Evolutionary conservation across 441 rosid genomes (phyloP), one percentile per base, ranked within the genome.

Genomic region (Flueggea neowawraea): DNA sequence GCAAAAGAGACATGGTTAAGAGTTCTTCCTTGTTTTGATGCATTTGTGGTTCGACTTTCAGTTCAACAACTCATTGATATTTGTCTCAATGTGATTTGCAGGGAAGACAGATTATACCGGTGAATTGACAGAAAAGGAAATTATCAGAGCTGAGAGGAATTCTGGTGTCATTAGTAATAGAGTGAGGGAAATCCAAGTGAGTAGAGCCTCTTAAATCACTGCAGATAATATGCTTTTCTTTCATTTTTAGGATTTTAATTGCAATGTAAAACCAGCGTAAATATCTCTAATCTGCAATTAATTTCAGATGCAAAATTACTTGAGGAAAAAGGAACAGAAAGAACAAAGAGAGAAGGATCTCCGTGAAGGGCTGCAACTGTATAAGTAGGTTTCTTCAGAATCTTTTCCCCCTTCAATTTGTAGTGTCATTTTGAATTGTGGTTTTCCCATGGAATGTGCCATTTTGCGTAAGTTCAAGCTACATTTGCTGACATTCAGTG

Each of bases 121-220:
- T 43, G 99, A 89, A 62, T 47, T 91, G 59, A 77, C 97, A 5
- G 96, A 90, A 73, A 94, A 87, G 74, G 96, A 94, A 70, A 87
- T 94, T 14, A 94, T 94, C 31, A 87, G 94, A 75, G 90, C 93
- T 22, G 99, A 94, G 81, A 87, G 99, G 80, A 90, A 94, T 57
- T 81, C 96, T 2, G 99, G 99, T 55, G 78, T 76, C 43, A 79
- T 94, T 63, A 94, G 99, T 64, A 70, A 78, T 76, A 74, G 81
- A 73, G 84, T 94, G 65, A 85, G 97, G 67, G 97, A 91, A 62
- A 91, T 94, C 66, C 99, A 94, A 73, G 96, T 88, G 72, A 79
- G 80, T 70, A 17, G 12, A 48, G 22, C 54, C 54, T 54, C 57
- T 15, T 44, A 10, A 47, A 9, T 47, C 50, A 9, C 50, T 36